phyloP scores from a whole-genome alignment of 1,284 basidiomycete species.

The Xerocomus amazonicus region DNA sequence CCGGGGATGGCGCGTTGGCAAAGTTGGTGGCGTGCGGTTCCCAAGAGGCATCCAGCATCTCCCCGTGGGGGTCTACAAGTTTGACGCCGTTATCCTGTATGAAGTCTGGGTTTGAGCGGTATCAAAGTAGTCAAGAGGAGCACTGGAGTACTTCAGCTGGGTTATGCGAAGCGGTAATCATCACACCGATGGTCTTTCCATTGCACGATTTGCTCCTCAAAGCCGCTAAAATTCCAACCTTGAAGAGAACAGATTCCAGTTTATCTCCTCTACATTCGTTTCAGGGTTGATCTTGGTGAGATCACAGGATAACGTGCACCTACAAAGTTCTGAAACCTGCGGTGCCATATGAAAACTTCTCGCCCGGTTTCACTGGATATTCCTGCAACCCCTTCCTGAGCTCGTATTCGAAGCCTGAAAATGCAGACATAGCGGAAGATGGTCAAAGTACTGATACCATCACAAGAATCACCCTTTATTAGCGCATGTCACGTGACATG shows the following conservation, averaged over 20 bases:
- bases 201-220: constrained; percentile 87
- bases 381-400: constrained; percentile 50
- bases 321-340: constrained; percentile 93
- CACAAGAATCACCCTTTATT: no score
- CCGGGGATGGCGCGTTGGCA: constrained; percentile 81
- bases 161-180: constrained; percentile 99
- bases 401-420: constrained; percentile 27
- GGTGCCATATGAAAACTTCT: constrained; percentile 86
- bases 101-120: neutral
- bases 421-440: constrained; percentile 37
- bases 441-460: neutral
- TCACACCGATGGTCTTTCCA: constrained; percentile 92
- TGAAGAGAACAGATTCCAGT: constrained; percentile 92
- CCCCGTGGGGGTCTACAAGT: constrained; percentile 95
- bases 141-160: constrained; percentile 73
- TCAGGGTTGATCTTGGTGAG: constrained; percentile 15
- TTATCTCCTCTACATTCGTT: constrained; percentile 57
- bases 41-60: constrained; percentile 98
- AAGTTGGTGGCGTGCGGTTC: constrained; percentile 85
- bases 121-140: neutral
- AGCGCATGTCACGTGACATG: constrained; percentile 21
- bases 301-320: constrained; percentile 33
- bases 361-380: constrained; percentile 60
- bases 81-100: constrained; percentile 96
- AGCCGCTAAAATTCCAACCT: constrained; percentile 88